A percentile compares a stretch with the other conserved stretches of the same genome.
phyloP scores from a whole-genome alignment of 2,329 filamentous ascomycete genomes.

The Alternaria tenuissima region DNA sequence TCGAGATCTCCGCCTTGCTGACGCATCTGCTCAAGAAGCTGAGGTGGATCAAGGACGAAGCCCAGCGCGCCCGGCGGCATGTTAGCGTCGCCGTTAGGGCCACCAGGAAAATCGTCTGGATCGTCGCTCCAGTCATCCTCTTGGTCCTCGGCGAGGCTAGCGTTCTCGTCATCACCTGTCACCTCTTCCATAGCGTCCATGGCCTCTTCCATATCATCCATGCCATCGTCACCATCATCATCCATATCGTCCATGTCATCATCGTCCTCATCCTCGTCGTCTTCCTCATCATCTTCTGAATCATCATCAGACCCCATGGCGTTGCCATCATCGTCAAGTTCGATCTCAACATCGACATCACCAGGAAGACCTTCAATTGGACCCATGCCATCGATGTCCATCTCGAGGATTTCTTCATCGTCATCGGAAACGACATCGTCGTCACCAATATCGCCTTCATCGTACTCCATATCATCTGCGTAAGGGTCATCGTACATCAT shows the following conservation, averaged over 20 bases:
- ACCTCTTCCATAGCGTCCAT: conserved; percentile 52
- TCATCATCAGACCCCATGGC: conserved; percentile 65
- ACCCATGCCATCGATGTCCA: conserved; percentile 82
- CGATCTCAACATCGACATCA: conserved; percentile 82
- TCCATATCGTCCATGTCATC: conserved; percentile 57
- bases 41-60: conserved; percentile 49
- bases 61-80: conserved; percentile 54
- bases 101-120: conserved; percentile 54
- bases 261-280: conserved; percentile 61
- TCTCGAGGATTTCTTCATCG: conserved; percentile 82
- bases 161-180: conserved; percentile 58
- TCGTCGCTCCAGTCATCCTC: conserved; percentile 57
- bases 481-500: conserved; percentile 89
- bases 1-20: conserved; percentile 56
- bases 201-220: conserved; percentile 54
- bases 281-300: conserved; percentile 64
- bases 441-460: conserved; percentile 73
- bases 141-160: conserved; percentile 52
- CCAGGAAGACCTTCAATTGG: conserved; percentile 70
- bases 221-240: conserved; percentile 43
- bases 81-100: conserved; percentile 62
- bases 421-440: conserved; percentile 86
- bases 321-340: conserved; percentile 74
- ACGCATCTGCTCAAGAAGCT: conserved; percentile 50
- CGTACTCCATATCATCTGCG: conserved; percentile 90